Evolutionary conservation across 2,329 filamentous ascomycete genomes (phyloP), one percentile per base, ranked within the genome.

Genomic region (Rhynchosporium graminicola): DNA sequence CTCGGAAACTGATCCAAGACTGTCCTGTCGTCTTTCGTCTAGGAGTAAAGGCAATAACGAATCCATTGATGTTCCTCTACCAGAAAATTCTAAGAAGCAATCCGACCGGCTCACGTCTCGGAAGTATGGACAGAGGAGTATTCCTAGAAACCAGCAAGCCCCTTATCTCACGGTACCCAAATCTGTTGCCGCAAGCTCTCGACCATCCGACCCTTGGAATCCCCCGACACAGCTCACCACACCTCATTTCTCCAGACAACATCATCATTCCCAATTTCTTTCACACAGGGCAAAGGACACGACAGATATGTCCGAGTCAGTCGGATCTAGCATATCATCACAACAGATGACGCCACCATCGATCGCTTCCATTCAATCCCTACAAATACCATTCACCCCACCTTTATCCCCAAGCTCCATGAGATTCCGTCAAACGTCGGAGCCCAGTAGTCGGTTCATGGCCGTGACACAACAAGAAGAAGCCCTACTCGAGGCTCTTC

Each of bases 401-500:
- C 73, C 72, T 26, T 50, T 69, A 6, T 74, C 72, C 26, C 73
- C 73, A 26, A 65, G 60, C 28, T 69, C 70, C n/a, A 51, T 67
- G 28, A 67, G 71, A 54, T 64, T 68, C 29, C 59, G 60, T 9
- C 62, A 64, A 26, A 50, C 43, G 20, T 58, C 66, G 13, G 59
- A 68, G 42, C 55, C 60, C 1, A 70, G 61, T 38, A 68, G 68
- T 54, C 67, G 72, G 2, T 72, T 82, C 26, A 82, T 83, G 73
- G 77, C 80, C 13, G 81, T 83, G 31, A 83, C 81, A 0, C 74
- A 79, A 60, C 80, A 83, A 69, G 81, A 83, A 71, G 79, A 83
- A 64, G 75, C 78, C 46, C 74, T 83, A 1, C 72, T 83, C 3
- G 80, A 80, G 67, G 79, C 80, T 1, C 78, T 83, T 72, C 75